These are phyloP conservation scores for Candolleomyces efflorescens DNA, from an alignment of 768 basidiomycete species.

Conservation along the genomic window DNA sequence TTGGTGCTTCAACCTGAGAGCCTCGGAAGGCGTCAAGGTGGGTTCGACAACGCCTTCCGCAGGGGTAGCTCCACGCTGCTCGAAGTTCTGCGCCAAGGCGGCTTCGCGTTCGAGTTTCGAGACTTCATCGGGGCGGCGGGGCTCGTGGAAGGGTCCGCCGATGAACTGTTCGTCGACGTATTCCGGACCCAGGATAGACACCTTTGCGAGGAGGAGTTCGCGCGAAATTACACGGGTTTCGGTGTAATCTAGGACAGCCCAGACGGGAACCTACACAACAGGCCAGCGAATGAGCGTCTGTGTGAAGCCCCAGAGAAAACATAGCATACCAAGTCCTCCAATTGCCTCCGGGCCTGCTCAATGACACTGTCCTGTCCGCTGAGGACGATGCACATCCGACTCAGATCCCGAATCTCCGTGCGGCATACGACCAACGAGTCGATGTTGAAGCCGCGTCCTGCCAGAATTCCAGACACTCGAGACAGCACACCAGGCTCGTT, in stretches of 20 bases:
- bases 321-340: conserved; percentile 86
- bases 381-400: conserved; percentile 97
- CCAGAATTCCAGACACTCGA: conserved; percentile 94
- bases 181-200: conserved; percentile 96
- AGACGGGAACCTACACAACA: conserved; percentile 81
- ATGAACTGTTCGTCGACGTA: conserved; percentile 90
- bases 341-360: conserved; percentile 92
- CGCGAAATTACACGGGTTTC: conserved; percentile 87
- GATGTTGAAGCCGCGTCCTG: conserved; percentile 97
- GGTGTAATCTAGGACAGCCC: conserved; percentile 99
- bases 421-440: conserved; percentile 98
- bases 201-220: conserved; percentile 92
- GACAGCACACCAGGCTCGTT: conserved; percentile 99
- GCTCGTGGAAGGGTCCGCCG: conserved; percentile 81
- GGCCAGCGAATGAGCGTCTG: neutral
- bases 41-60: conserved; percentile 22
- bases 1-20: conserved; percentile 83
- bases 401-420: conserved; percentile 94
- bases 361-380: conserved; percentile 97
- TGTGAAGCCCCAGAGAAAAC: neutral
- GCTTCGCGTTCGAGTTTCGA: conserved; percentile 69
- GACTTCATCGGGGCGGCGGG: conserved; percentile 39
- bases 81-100: conserved; percentile 72
- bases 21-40: conserved; percentile 74
- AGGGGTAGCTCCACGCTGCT: conserved; percentile 38